Evolutionary conservation across 345 rosid species (phyloP).

Genomic region (Clarkia xantiana): DNA sequence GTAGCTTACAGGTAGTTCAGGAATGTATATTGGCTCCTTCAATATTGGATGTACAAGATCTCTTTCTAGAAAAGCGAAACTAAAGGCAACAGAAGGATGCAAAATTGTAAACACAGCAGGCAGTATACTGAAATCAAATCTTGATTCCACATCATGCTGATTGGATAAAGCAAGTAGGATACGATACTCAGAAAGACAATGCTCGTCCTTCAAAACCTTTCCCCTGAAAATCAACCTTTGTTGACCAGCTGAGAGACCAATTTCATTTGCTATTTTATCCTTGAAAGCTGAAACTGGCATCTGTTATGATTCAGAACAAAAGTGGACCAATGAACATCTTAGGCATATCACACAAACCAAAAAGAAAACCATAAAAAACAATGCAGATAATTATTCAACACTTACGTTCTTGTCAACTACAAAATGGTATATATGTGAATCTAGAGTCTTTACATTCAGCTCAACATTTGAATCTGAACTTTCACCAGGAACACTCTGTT

Average conservation of each 20-base stretch:
- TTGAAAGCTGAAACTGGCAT: constrained; percentile 57
- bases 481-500: constrained; percentile 30
- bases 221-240: constrained; percentile 89
- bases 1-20: no score
- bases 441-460: constrained; percentile 78
- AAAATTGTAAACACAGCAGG: neutral
- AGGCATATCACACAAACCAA: neutral
- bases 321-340: neutral
- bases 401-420: constrained; percentile 66
- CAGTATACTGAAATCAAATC: neutral
- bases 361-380: neutral
- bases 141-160: neutral
- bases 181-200: constrained; percentile 83
- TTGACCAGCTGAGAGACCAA: constrained; percentile 76
- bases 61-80: no score
- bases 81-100: no score
- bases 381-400: neutral
- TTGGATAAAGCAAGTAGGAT: constrained; percentile 23
- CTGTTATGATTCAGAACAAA: constrained; percentile 28
- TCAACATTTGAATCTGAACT: constrained; percentile 43
- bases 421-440: constrained; percentile 58
- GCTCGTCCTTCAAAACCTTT: constrained; percentile 81
- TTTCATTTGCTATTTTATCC: constrained; percentile 60
- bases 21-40: no score
- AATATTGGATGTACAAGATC: no score